Evolutionary conservation across 768 basidiomycete species (phyloP), one percentile per base, ranked within the genome.

Genomic region (Phallus indusiatus): DNA sequence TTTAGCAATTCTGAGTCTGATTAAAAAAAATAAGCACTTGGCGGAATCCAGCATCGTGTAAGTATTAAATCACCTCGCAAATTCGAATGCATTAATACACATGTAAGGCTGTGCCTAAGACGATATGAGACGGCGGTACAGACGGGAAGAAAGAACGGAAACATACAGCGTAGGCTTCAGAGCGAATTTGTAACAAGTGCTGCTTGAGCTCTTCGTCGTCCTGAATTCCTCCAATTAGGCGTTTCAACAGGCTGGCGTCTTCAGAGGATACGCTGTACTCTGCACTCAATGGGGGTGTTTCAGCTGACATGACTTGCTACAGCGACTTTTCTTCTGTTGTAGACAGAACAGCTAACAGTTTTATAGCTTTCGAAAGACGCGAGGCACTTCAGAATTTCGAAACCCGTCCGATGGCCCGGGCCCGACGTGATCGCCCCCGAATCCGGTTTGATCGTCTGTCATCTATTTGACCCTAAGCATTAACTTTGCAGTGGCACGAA

Each of bases 121-220:
- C 22, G 20, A 21, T 3, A 4, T 47, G n/a, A 59, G 28, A 55
- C 60, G 24, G 53, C 60, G 59, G 14, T 61, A 50, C 47, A 51
- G 6, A 34, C 49, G 9, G 4, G 11, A 16, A 28, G 16, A 28
- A 47, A 8, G n/a, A 20, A 3, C 18, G 9, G 9, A 21, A 46
- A 59, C 68, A 33, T 33, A 72, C 73, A 21, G 66, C 62, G 55
- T 68, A 72, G 1, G 72, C 72, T 54, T 67, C 65, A 33, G 49
- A 59, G 59, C 72, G 74, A 20, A 74, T 64, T 21, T 59, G 56
- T 11, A 74, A 35, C 33, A 74, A 67, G 53, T 74, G 73, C 17
- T 62, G 48, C 60, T 65, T 72, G 57, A 74, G 64, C 46, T 62
- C 61, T 0, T 68, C 63, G 1, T 67, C 68, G 36, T 69, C 66